Evolutionary conservation across 2,329 filamentous ascomycete species (phyloP).

Genomic region (Monosporascus sp.): DNA sequence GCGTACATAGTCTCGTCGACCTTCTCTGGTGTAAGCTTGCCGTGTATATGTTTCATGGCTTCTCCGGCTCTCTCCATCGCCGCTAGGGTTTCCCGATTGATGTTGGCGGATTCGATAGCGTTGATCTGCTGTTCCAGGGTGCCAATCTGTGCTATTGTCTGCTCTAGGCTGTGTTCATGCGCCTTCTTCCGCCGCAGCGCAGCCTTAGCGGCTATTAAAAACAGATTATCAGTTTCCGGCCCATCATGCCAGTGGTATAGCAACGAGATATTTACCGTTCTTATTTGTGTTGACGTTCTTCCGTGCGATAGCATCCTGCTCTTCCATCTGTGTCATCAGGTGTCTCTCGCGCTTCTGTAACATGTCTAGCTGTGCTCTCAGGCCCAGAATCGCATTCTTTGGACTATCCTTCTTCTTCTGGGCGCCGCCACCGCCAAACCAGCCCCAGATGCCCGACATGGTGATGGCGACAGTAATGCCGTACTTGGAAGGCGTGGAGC

Average conservation of each 20-base stretch:
- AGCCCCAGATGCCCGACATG: conserved; percentile 72
- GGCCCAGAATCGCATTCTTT: conserved; percentile 89
- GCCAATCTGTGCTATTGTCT: conserved; percentile 82
- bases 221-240: conserved; percentile 12
- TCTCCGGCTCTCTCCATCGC: conserved; percentile 88
- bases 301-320: conserved; percentile 82
- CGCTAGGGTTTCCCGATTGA: conserved; percentile 92
- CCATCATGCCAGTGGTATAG: conserved; percentile 4
- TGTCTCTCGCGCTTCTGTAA: conserved; percentile 94
- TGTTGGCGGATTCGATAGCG: conserved; percentile 95
- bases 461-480: conserved; percentile 19
- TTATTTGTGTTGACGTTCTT: conserved; percentile 90
- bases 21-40: conserved; percentile 84
- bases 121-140: conserved; percentile 95
- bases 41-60: conserved; percentile 92
- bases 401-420: conserved; percentile 89
- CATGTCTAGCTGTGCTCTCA: conserved; percentile 92
- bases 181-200: conserved; percentile 92
- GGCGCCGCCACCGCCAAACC: conserved; percentile 81
- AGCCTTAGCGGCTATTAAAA: conserved; percentile 70
- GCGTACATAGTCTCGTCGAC: conserved; percentile 92
- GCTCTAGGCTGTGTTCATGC: conserved; percentile 85
- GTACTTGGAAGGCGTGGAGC: not conserved
- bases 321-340: conserved; percentile 83
- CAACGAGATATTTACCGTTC: conserved; percentile 58